Conservation (phyloP, 192 early-diverging fungal species). For the Rhizophagus clarus region DNA sequence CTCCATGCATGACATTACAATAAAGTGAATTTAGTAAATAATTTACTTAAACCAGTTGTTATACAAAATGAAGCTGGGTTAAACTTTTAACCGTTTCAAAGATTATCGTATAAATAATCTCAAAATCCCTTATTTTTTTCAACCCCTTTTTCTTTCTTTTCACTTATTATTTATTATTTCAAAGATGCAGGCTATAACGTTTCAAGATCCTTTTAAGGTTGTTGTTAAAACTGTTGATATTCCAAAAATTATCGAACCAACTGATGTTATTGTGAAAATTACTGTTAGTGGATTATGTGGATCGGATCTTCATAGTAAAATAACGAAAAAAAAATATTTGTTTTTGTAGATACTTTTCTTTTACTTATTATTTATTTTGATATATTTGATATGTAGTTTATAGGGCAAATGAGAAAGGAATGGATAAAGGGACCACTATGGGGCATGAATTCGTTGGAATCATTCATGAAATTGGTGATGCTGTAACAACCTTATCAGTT, state of each 20-base stretch:
- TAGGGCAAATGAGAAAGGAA: slow-evolving; percentile 45
- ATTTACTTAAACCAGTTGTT: too few relatives aligned
- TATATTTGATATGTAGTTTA: slow-evolving; percentile 25
- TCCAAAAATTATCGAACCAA: slow-evolving; percentile 39
- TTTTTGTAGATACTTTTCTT: too few relatives aligned
- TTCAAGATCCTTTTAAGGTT: slow-evolving; percentile 45
- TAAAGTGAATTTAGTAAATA: too few relatives aligned
- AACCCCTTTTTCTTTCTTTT: background rate
- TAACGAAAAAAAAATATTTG: too few relatives aligned
- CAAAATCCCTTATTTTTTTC: too few relatives aligned
- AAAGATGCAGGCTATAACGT: slow-evolving; percentile 51
- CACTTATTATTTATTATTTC: background rate
- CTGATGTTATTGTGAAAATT: slow-evolving; percentile 56
- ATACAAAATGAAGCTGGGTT: too few relatives aligned
- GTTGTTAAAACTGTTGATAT: slow-evolving; percentile 37
- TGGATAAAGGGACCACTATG: slow-evolving; percentile 47
- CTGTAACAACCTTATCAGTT: slow-evolving; percentile 34
- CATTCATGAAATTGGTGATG: slow-evolving; percentile 45
- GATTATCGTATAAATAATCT: too few relatives aligned
- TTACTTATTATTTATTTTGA: too few relatives aligned
- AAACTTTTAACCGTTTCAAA: too few relatives aligned
- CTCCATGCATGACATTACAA: too few relatives aligned
- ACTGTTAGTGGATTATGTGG: slow-evolving; percentile 50
- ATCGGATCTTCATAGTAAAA: slow-evolving; percentile 44
- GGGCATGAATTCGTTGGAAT: slow-evolving; percentile 58